These are phyloP conservation scores for Ochetophila trinervis DNA, from an alignment of 306 rosid species.

Conservation along the genomic window DNA sequence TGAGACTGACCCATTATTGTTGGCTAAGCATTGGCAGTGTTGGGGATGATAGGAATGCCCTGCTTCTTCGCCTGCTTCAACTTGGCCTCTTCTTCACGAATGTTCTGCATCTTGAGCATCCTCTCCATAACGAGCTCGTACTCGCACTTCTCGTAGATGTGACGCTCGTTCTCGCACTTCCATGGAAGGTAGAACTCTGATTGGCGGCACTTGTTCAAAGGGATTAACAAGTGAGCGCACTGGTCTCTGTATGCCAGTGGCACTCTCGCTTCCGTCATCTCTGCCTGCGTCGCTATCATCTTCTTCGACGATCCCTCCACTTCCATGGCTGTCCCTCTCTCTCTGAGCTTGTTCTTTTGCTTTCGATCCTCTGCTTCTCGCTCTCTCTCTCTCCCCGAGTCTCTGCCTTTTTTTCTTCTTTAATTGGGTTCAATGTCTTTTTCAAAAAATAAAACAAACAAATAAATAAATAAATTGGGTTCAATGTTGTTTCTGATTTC, in stretches of 20 bases:
- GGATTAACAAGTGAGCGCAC: slow-evolving; percentile 88
- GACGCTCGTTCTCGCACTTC: slow-evolving; percentile 88
- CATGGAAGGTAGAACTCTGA: slow-evolving; percentile 83
- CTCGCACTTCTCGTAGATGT: slow-evolving; percentile 82
- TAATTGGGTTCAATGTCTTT: no score
- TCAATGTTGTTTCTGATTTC: no score
- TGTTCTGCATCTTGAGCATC: slow-evolving; percentile 94
- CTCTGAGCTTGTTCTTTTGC: no score
- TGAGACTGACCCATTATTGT: neutral
- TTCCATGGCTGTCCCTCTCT: slow-evolving; percentile 35
- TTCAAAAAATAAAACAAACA: no score
- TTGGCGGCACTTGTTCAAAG: slow-evolving; percentile 92
- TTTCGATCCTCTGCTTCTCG: no score
- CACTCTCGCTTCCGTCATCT: slow-evolving; percentile 85
- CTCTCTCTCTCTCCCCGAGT: no score
- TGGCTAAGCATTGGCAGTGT: slow-evolving; percentile 62
- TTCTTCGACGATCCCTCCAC: slow-evolving; percentile 80
- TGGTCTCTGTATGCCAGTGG: slow-evolving; percentile 83
- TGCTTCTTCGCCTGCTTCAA: slow-evolving; percentile 37
- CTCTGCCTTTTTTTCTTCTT: no score
- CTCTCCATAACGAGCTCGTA: slow-evolving; percentile 96
- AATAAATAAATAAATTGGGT: no score
- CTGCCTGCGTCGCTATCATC: slow-evolving; percentile 95
- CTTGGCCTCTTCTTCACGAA: slow-evolving; percentile 52
- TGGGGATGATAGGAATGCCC: slow-evolving; percentile 64